These are phyloP conservation scores for Fraxinus cuspidata DNA, from an alignment of 257 asterid genomes.

Conservation along the genomic window DNA sequence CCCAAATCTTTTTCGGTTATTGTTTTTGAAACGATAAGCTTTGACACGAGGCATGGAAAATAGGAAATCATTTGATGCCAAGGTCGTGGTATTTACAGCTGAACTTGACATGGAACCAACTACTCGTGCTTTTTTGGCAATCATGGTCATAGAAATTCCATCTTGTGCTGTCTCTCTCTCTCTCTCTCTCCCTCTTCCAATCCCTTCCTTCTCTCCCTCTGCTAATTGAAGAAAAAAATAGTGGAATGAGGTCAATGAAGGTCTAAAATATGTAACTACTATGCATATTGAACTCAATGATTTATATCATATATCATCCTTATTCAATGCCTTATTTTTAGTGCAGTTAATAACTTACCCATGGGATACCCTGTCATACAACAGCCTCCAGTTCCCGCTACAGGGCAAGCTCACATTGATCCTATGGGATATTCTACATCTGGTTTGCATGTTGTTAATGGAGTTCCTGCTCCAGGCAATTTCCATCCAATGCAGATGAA, in stretches of 20 bases:
- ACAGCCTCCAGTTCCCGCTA: conserved; percentile 62
- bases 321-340: conserved; percentile 56
- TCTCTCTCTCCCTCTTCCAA: not conserved
- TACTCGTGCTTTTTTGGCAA: not conserved
- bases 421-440: conserved; percentile 67
- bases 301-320: conserved; percentile 30
- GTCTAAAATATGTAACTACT: not conserved
- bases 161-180: not conserved
- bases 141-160: not conserved
- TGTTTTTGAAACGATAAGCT: not conserved
- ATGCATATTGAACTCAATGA: not conserved
- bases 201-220: not conserved
- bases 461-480: conserved; percentile 81
- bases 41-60: not conserved
- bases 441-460: conserved; percentile 78
- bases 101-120: not conserved
- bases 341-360: conserved; percentile 93
- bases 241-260: not conserved
- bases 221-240: not conserved
- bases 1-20: not conserved
- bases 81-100: not conserved
- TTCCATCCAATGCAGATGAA: conserved; percentile 84
- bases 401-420: conserved; percentile 82
- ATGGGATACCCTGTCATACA: conserved; percentile 90
- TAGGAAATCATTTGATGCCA: not conserved